These are phyloP conservation scores for Cucurbita ficifolia DNA, from an alignment of 306 rosid species.

Conservation along the genomic window DNA sequence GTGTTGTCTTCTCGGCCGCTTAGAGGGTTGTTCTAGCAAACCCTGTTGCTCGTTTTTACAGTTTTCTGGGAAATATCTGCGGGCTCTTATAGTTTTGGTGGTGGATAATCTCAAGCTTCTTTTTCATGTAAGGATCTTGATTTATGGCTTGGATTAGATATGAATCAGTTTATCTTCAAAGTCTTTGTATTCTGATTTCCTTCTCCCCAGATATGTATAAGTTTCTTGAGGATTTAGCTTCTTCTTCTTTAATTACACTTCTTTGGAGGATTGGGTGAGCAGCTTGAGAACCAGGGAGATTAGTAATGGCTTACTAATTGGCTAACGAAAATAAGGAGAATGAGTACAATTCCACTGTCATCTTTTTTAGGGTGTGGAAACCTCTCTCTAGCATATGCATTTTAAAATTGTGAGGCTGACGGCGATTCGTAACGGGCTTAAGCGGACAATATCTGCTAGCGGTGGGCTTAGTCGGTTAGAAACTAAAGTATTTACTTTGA, in stretches of 20 bases:
- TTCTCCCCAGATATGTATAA: neutral
- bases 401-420: too few relatives aligned
- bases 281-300: neutral
- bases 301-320: neutral
- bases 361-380: too few relatives aligned
- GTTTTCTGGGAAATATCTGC: slow-evolving; percentile 37
- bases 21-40: slow-evolving; percentile 43
- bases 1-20: slow-evolving; percentile 41
- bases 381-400: too few relatives aligned
- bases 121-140: slow-evolving; percentile 40
- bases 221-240: neutral
- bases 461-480: too few relatives aligned
- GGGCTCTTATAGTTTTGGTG: slow-evolving; percentile 19
- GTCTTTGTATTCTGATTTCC: neutral
- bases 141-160: neutral
- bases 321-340: neutral
- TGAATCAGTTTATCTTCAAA: neutral
- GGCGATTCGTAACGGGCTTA: too few relatives aligned
- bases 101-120: slow-evolving; percentile 43
- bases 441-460: too few relatives aligned
- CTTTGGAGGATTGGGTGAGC: neutral
- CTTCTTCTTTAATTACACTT: neutral
- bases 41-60: slow-evolving; percentile 42
- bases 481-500: neutral
- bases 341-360: neutral